Evolutionary conservation across 768 basidiomycete species (phyloP), one percentile per base, ranked within the genome.

Genomic region (Vishniacozyma victoriae): DNA sequence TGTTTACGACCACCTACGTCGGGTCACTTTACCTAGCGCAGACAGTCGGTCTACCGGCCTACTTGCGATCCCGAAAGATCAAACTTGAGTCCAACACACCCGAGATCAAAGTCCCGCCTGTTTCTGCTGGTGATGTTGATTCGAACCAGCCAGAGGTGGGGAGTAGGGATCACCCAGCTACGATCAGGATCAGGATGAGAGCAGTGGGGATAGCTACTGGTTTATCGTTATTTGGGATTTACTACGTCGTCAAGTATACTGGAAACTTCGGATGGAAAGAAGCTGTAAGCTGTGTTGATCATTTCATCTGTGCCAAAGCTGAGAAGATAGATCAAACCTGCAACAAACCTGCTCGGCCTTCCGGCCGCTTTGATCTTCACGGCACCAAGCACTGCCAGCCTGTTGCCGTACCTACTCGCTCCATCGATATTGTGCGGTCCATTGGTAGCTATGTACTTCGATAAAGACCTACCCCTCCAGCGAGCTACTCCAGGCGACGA

Each of bases 341-440:
- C 40, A 38, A n/a, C 53, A 35, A 15, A 47, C 53, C 19, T 40
- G 45, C 37, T 57, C 16, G 36, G 46, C 40, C 37, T 54, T 31
- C 31, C 29, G 38, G 5, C 14, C 18, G 7, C 24, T 13, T 47
- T 35, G 41, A 46, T 35, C 18, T 18, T 41, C 7, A 40, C 20
- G 22, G 19, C 24, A 16, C 40, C 18, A 9, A 22, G 39, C 4
- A 4, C 16, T 4, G 33, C 24, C 33, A 38, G 4, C 3, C 18
- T 52, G 3, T 43, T 62, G 20, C 68, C 86, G 0, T 82, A 82
- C 57, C 67, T 89, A 20, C 73, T 88, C 31, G 80, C 82, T 0
- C 88, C 88, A 0, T 46, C 82, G 1, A 76, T 93, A 13, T 90
- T 84, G 66, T 68, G 81, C 9, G 91, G 91, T 0, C 86, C 91